phyloP scores from a whole-genome alignment of 768 basidiomycete genomes.

The Leccinum fibrillosum region DNA sequence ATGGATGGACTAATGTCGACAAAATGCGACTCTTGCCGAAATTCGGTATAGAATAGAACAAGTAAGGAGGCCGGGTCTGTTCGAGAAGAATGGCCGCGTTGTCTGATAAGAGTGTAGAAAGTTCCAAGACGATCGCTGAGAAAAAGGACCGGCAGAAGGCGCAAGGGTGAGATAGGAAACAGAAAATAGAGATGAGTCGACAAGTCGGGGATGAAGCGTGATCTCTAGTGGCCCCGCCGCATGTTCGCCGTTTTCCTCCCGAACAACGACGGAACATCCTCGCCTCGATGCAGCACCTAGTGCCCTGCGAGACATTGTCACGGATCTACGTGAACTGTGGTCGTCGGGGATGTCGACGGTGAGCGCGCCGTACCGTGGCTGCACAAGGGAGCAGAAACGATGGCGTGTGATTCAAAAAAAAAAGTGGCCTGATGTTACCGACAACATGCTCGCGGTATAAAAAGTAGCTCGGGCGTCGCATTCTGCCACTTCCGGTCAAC shows the following conservation, averaged over 20 bases:
- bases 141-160: not conserved
- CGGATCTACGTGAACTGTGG: not conserved
- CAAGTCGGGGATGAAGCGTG: not conserved
- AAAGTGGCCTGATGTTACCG: constrained; percentile 32
- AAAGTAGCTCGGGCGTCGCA: constrained; percentile 1
- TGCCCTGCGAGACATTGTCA: not conserved
- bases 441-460: constrained; percentile 18
- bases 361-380: not conserved
- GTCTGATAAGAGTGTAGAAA: constrained; percentile 17
- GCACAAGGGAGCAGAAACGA: not conserved
- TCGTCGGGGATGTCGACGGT: not conserved
- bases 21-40: constrained; percentile 9
- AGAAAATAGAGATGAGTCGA: not conserved
- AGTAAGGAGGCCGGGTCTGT: not conserved
- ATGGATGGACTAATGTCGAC: constrained; percentile 6
- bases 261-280: not conserved
- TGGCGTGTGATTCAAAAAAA: constrained; percentile 23
- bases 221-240: not conserved
- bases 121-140: constrained; percentile 15
- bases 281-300: not conserved
- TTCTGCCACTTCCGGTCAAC: not conserved
- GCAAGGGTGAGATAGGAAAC: not conserved
- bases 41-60: constrained; percentile 10
- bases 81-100: constrained; percentile 6
- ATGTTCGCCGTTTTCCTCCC: not conserved